These are phyloP conservation scores for Apiospora hydei DNA, from an alignment of 2,329 filamentous ascomycete species.

Conservation along the genomic window DNA sequence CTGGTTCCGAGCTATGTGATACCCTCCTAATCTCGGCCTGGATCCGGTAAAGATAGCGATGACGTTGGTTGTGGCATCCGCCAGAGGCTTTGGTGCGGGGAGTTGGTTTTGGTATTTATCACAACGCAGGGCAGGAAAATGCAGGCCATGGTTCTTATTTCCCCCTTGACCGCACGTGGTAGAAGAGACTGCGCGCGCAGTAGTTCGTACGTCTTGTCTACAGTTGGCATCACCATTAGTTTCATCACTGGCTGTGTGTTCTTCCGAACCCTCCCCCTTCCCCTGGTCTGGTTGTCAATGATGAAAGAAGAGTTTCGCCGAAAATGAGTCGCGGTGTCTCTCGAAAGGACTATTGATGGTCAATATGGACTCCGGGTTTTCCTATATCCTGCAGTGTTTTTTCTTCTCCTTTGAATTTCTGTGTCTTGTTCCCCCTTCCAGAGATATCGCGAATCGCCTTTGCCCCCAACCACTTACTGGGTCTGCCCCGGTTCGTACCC, in stretches of 20 bases:
- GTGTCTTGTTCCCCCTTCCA: slow-evolving; percentile 19
- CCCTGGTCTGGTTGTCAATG: slow-evolving; percentile 24
- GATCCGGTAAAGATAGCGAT: slow-evolving; percentile 40
- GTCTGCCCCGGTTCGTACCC: background rate
- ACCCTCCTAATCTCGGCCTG: slow-evolving; percentile 48
- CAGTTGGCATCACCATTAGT: slow-evolving; percentile 22
- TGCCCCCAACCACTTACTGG: slow-evolving; percentile 5
- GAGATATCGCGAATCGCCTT: slow-evolving; percentile 17
- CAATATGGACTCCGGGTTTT: slow-evolving; percentile 22
- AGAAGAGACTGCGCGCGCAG: slow-evolving; percentile 21
- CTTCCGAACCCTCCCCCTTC: slow-evolving; percentile 1
- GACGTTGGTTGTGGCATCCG: slow-evolving; percentile 40
- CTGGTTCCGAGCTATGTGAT: slow-evolving; percentile 30
- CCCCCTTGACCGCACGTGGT: slow-evolving; percentile 34
- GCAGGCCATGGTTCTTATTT: slow-evolving; percentile 39
- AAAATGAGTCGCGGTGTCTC: slow-evolving; percentile 20
- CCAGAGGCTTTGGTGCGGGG: slow-evolving; percentile 39
- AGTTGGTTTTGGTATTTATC: slow-evolving; percentile 39
- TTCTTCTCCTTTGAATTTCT: slow-evolving; percentile 12
- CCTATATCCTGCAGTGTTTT: slow-evolving; percentile 23
- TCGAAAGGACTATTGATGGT: slow-evolving; percentile 21
- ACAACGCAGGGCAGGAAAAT: slow-evolving; percentile 41
- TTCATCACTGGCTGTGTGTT: slow-evolving; percentile 22
- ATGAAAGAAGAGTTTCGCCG: slow-evolving; percentile 13
- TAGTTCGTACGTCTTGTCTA: slow-evolving; percentile 24